These are phyloP conservation scores for Chlorencoelia australis DNA, from an alignment of 2,329 filamentous ascomycete species.

Conservation along the genomic window DNA sequence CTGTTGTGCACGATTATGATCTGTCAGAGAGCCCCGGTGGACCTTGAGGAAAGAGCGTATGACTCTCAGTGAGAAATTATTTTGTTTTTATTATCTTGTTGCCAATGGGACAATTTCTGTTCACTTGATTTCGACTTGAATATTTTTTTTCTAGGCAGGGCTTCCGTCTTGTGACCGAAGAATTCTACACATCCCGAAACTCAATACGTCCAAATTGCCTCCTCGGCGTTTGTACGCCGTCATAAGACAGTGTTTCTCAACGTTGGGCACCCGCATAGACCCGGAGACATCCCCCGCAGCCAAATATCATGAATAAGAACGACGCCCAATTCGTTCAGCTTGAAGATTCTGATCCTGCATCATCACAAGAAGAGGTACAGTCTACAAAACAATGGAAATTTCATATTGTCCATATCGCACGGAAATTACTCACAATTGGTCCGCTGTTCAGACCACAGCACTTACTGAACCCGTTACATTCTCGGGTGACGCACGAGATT, in stretches of 20 bases:
- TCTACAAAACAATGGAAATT: constrained; percentile 22
- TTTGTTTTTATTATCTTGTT: constrained; percentile 9
- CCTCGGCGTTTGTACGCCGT: constrained; percentile 7
- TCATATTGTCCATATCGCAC: constrained; percentile 24
- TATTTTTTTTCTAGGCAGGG: constrained; percentile 11
- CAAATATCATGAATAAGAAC: constrained; percentile 22
- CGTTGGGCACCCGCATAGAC: constrained; percentile 23
- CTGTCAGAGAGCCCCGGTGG: constrained; percentile 15
- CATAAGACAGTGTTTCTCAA: constrained; percentile 8
- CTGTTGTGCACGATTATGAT: constrained; percentile 22
- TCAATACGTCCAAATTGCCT: constrained; percentile 5
- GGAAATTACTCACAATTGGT: constrained; percentile 18
- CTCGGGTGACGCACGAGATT: constrained; percentile 6
- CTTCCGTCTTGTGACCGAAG: constrained; percentile 11
- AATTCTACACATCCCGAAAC: constrained; percentile 9
- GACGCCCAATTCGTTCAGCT: constrained; percentile 12
- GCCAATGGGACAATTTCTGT: constrained; percentile 16
- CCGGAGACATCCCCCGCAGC: constrained; percentile 12
- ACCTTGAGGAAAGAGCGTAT: constrained; percentile 6
- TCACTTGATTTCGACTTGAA: constrained; percentile 13
- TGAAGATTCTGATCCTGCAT: constrained; percentile 9
- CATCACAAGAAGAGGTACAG: constrained; percentile 15
- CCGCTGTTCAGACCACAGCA: constrained; percentile 4
- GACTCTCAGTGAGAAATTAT: too few relatives aligned
- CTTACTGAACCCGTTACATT: constrained; percentile 2